Conservation (phyloP, 1,139 yeast species). For the Yamadazyma membranifaciens region DNA sequence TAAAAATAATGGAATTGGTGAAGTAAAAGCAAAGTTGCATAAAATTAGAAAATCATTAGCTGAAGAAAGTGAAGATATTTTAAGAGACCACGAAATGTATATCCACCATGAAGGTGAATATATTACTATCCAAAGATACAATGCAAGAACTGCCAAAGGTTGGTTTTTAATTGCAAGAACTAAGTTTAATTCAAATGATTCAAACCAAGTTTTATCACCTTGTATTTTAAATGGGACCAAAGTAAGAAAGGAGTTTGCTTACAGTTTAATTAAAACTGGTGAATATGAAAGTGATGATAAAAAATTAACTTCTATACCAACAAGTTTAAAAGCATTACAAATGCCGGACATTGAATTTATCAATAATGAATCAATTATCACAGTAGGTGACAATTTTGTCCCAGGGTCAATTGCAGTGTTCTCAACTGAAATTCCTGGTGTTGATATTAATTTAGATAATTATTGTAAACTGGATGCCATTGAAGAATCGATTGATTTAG, state of each 20-base stretch:
- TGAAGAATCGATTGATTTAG: conserved; percentile 62
- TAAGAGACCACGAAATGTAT: conserved; percentile 84
- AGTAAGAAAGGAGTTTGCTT: conserved; percentile 61
- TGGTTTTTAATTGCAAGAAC: conserved; percentile 88
- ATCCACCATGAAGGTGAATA: conserved; percentile 93
- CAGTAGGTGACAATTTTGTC: conserved; percentile 56
- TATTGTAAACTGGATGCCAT: conserved; percentile 71
- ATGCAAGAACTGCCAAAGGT: conserved; percentile 83
- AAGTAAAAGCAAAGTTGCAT: conserved; percentile 62
- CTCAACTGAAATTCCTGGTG: conserved; percentile 65
- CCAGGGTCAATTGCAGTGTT: conserved; percentile 90
- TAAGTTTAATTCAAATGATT: conserved; percentile 53
- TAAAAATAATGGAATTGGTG: conserved; percentile 58
- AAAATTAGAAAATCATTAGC: conserved; percentile 61
- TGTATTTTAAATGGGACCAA: conserved; percentile 63
- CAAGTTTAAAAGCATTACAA: conserved; percentile 52
- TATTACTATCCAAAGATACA: conserved; percentile 85
- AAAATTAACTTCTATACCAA: conserved; percentile 61
- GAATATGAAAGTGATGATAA: conserved; percentile 42
- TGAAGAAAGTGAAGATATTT: conserved; percentile 57
- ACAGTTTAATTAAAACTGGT: conserved; percentile 53
- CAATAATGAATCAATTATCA: conserved; percentile 48
- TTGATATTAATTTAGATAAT: conserved; percentile 53
- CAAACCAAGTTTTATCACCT: conserved; percentile 57
- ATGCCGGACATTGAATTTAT: conserved; percentile 46